Evolutionary conservation across 2,329 filamentous ascomycete genomes (phyloP), one percentile per base, ranked within the genome.

Genomic region (Penicillium aurantiogriseum): DNA sequence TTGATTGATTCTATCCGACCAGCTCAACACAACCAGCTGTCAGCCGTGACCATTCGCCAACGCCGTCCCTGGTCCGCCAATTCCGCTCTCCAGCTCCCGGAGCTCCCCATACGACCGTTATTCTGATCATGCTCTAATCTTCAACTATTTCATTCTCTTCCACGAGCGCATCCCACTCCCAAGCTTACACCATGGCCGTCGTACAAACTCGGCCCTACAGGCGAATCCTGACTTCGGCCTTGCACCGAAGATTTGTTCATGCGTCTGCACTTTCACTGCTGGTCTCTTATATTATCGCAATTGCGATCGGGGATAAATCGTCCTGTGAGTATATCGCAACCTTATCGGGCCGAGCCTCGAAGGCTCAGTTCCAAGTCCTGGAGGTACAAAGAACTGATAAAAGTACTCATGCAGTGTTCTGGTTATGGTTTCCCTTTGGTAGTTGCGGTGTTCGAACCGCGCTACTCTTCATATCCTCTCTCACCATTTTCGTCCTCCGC

Each of bases 221-320:
- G 80, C 91, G 96, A 78, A 95, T 95, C 74, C 79, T 97, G 66
- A 95, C 93, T 60, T 92, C 93, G 49, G 88, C 89, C 51, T 80
- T 97, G 63, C 93, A 97, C 75, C 84, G 90, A 68, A 86, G 92
- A 68, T 97, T 97, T 76, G 88, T 89, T 48, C 87, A 87, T 62
- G 91, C 91, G 13, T 88, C 89, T 47, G 82, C 84, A 15, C 79
- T 90, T 61, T 80, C 92, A 15, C 77, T 94, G 10, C 76, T 81
- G 47, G 80, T 91, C 55, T 91, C 90, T 70, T 96, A 94, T 73
- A 54, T 84, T 38, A 85, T 91, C 70, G 84, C 91, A 48, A 76
- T 94, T 52, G 73, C 86, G 55, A 82, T 96, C 63, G 87, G 88
- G 19, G 80, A 82, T 62, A 90, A 86, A 80, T 82, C 83, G 65